phyloP scores from a whole-genome alignment of 1,139 yeast species.

The Pichia sp. region DNA sequence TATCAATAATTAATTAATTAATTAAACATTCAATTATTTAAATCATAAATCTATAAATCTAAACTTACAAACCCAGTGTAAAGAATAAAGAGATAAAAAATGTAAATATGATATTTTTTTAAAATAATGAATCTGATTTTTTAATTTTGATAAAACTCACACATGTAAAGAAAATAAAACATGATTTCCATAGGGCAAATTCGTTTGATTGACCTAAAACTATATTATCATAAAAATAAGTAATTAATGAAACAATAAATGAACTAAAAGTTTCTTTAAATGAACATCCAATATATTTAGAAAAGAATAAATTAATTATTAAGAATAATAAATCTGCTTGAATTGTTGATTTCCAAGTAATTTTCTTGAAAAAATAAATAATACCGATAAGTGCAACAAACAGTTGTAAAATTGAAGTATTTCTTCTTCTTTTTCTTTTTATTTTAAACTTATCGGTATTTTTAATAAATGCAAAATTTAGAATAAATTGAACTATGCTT shows the following conservation, averaged over 20 bases:
- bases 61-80: too few species aligned
- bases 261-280: slow-evolving; percentile 33
- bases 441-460: too few species aligned
- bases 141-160: slow-evolving; percentile 1
- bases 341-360: slow-evolving; percentile 71
- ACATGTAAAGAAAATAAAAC: slow-evolving; percentile 2
- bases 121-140: slow-evolving; percentile 8
- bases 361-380: slow-evolving; percentile 72
- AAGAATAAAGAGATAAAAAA: too few species aligned
- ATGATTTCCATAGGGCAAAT: slow-evolving; percentile 4
- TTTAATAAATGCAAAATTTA: background rate
- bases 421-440: background rate
- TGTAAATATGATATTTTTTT: too few species aligned
- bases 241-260: background rate
- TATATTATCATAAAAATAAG: background rate
- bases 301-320: slow-evolving; percentile 67
- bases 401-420: slow-evolving; percentile 8
- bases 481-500: slow-evolving; percentile 14
- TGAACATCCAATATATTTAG: slow-evolving; percentile 35
- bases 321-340: slow-evolving; percentile 78
- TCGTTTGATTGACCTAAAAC: background rate
- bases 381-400: slow-evolving; percentile 73
- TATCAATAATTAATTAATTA: too few species aligned
- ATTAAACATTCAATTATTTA: too few species aligned
- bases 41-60: too few species aligned